Conservation (phyloP, 495 filamentous ascomycete species). For the Aspergillus haitiensis region DNA sequence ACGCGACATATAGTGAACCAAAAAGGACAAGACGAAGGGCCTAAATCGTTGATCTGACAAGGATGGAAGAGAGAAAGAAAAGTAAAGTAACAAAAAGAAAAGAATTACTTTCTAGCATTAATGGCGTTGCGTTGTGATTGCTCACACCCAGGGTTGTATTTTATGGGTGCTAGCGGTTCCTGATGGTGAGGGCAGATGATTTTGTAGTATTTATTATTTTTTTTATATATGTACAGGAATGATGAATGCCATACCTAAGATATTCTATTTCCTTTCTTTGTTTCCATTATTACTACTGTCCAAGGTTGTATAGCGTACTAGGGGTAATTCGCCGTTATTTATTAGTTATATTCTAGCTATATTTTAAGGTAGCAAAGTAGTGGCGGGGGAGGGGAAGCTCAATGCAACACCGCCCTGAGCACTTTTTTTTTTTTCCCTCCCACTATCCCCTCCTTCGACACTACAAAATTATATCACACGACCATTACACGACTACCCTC, state of each 20-base stretch:
- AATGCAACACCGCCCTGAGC: neutral
- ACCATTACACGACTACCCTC: too few relatives aligned
- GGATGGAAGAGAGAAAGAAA: neutral
- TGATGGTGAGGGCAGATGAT: conserved; percentile 9
- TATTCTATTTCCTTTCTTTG: too few relatives aligned
- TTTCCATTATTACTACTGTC: too few relatives aligned
- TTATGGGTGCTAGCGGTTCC: conserved; percentile 9
- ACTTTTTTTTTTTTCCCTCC: neutral
- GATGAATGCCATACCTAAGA: too few relatives aligned
- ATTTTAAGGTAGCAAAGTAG: too few relatives aligned
- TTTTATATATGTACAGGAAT: neutral
- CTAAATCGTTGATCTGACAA: conserved; percentile 14
- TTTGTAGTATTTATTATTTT: neutral
- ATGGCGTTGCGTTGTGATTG: neutral
- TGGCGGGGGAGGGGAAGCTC: too few relatives aligned
- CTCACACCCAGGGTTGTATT: neutral
- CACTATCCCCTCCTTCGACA: neutral
- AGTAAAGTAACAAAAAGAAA: neutral
- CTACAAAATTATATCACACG: too few relatives aligned
- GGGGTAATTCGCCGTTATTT: too few relatives aligned
- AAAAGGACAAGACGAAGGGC: conserved; percentile 27
- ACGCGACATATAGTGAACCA: conserved; percentile 38
- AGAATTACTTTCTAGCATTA: neutral
- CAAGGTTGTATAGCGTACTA: too few relatives aligned
- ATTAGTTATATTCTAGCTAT: too few relatives aligned